Evolutionary conservation across 257 asterid genomes (phyloP).

Genomic region (Paraleonurus japonicus): DNA sequence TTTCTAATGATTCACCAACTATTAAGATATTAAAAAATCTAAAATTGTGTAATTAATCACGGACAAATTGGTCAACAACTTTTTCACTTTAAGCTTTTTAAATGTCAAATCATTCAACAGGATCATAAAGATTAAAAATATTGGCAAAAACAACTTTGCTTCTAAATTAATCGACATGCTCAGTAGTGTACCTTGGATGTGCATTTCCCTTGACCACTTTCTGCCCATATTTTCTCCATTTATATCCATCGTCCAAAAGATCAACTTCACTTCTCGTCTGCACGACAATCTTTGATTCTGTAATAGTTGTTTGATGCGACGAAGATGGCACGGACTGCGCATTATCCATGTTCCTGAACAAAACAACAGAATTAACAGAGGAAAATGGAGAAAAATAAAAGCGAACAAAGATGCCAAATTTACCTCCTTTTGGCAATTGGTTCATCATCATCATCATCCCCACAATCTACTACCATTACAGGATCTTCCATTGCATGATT

Average conservation of each 20-base stretch:
- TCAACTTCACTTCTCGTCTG: conserved; percentile 96
- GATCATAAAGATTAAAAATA: neutral
- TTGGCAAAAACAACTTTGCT: conserved; percentile 2
- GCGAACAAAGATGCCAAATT: neutral
- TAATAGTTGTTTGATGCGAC: conserved; percentile 66
- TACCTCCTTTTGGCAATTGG: conserved; percentile 78
- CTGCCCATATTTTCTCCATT: conserved; percentile 96
- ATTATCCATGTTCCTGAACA: conserved; percentile 47
- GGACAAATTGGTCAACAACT: neutral
- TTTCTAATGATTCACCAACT: too few relatives aligned
- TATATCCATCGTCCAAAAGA: conserved; percentile 81
- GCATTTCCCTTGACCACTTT: conserved; percentile 91
- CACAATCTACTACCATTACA: conserved; percentile 45
- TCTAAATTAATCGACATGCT: neutral
- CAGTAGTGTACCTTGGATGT: conserved; percentile 67
- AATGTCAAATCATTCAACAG: neutral
- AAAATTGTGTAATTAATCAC: neutral
- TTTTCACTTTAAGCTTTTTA: neutral
- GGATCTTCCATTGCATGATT: conserved; percentile 41
- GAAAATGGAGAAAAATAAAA: neutral
- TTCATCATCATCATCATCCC: conserved; percentile 52
- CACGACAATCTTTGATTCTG: conserved; percentile 86
- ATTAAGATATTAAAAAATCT: neutral
- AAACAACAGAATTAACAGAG: neutral
- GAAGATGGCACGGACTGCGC: conserved; percentile 43